Percentiles rank a stretch among this genome's conserved stretches.
Evolutionary conservation across 1,284 basidiomycete genomes (phyloP).

Genomic region (Xerocomus minutiporus): DNA sequence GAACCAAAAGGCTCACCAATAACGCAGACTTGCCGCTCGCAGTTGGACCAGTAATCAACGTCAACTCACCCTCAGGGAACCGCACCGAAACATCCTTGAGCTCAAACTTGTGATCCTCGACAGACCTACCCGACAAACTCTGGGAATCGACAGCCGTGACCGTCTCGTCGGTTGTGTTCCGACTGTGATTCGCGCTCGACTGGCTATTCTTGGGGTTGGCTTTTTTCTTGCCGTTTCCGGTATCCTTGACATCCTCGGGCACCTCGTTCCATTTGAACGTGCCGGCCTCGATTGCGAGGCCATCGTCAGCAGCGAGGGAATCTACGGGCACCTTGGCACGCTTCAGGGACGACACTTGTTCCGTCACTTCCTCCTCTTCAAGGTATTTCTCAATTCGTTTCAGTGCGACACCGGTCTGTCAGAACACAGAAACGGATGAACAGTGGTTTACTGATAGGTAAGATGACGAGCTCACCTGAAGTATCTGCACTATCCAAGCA

Average conservation of each 20-base stretch:
- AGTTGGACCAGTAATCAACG: constrained; percentile 40
- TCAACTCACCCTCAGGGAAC: constrained; percentile 58
- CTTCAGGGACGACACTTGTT: constrained; percentile 66
- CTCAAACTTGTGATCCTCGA: constrained; percentile 46
- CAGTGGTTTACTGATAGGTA: neutral
- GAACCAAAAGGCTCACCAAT: constrained; percentile 18
- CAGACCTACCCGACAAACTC: constrained; percentile 15
- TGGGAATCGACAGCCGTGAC: constrained; percentile 10
- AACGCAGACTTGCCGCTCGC: constrained; percentile 63
- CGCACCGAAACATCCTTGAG: constrained; percentile 51
- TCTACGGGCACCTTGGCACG: constrained; percentile 21
- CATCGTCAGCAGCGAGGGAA: constrained; percentile 28
- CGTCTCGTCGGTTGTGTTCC: constrained; percentile 8
- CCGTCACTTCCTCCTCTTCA: constrained; percentile 76
- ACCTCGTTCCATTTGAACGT: constrained; percentile 61
- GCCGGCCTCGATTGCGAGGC: constrained; percentile 53
- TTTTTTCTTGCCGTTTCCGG: constrained; percentile 11
- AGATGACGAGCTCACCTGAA: constrained; percentile 20
- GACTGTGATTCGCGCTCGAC: neutral
- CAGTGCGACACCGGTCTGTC: constrained; percentile 67
- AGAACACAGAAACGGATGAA: neutral
- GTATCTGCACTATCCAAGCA: constrained; percentile 49
- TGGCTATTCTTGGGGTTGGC: constrained; percentile 7
- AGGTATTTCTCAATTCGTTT: constrained; percentile 80
- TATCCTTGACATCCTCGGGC: constrained; percentile 14